phyloP scores from a whole-genome alignment of 2,329 filamentous ascomycete species.

The Botrytis porri region DNA sequence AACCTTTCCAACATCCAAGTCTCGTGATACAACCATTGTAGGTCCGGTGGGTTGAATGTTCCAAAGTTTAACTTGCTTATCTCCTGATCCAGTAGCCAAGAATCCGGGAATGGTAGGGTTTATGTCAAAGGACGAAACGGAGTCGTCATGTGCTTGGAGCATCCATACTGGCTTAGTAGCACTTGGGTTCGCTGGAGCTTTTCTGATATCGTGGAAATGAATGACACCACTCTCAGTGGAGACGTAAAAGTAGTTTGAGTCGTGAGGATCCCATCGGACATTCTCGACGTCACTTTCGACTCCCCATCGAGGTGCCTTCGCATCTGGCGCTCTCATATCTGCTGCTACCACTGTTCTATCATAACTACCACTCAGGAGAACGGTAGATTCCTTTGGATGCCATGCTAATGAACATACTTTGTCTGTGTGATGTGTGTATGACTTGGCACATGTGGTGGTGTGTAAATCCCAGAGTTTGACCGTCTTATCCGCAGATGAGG shows the following conservation, averaged over 20 bases:
- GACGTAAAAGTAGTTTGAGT: constrained; percentile 90
- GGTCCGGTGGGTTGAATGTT: constrained; percentile 79
- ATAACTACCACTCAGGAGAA: constrained; percentile 89
- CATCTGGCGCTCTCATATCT: constrained; percentile 91
- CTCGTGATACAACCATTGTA: constrained; percentile 84
- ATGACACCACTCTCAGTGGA: constrained; percentile 89
- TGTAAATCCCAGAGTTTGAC: constrained; percentile 97
- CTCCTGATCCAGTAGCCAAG: constrained; percentile 88
- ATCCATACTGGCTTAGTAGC: constrained; percentile 87
- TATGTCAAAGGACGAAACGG: constrained; percentile 87
- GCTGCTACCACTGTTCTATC: constrained; percentile 91
- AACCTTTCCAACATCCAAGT: constrained; percentile 90
- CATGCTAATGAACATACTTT: constrained; percentile 96
- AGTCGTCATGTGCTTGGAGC: constrained; percentile 91
- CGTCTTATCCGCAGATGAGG: constrained; percentile 92
- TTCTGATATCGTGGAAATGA: constrained; percentile 86
- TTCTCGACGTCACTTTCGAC: constrained; percentile 95
- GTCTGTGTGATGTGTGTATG: constrained; percentile 92
- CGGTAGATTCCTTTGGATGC: constrained; percentile 83
- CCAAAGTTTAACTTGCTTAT: constrained; percentile 96
- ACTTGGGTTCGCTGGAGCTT: constrained; percentile 67
- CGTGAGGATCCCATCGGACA: constrained; percentile 88
- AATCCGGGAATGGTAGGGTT: constrained; percentile 88
- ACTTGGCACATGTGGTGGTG: constrained; percentile 89
- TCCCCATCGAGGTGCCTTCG: constrained; percentile 78